A percentile compares a stretch with the other conserved stretches of the same genome.
Conservation (phyloP, 2,329 filamentous ascomycete genomes). For the Cercospora nicotianae region DNA sequence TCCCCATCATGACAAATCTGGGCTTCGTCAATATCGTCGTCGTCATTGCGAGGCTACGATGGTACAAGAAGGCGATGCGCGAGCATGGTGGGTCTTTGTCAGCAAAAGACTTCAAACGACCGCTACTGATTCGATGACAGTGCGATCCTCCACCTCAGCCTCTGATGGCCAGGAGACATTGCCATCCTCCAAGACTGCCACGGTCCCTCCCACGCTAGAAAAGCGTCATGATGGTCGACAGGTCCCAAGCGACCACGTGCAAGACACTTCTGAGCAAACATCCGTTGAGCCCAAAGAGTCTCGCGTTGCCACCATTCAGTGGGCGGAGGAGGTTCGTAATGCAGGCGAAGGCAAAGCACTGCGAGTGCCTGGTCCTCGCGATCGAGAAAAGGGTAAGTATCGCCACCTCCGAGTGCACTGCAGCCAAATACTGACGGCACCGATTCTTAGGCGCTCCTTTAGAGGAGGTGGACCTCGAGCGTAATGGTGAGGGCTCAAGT, state of each 20-base stretch:
- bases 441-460: not conserved
- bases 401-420: not conserved
- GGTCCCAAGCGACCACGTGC: not conserved
- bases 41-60: constrained; percentile 50
- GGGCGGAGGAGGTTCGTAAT: not conserved
- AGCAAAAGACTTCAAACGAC: not conserved
- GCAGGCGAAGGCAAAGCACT: not conserved
- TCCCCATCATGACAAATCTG: constrained; percentile 52
- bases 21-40: constrained; percentile 54
- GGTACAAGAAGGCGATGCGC: constrained; percentile 50
- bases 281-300: not conserved
- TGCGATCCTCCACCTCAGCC: not conserved
- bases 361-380: not conserved
- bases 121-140: not conserved
- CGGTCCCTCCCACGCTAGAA: not conserved
- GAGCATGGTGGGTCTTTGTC: not conserved
- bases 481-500: not conserved
- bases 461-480: not conserved
- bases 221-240: not conserved
- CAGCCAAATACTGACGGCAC: not conserved
- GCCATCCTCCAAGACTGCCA: not conserved
- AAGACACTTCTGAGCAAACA: not conserved
- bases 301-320: not conserved
- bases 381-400: not conserved
- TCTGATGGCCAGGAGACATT: not conserved